These are phyloP conservation scores for Scheffersomyces titani DNA, from an alignment of 1,139 yeast species.

Conservation along the genomic window DNA sequence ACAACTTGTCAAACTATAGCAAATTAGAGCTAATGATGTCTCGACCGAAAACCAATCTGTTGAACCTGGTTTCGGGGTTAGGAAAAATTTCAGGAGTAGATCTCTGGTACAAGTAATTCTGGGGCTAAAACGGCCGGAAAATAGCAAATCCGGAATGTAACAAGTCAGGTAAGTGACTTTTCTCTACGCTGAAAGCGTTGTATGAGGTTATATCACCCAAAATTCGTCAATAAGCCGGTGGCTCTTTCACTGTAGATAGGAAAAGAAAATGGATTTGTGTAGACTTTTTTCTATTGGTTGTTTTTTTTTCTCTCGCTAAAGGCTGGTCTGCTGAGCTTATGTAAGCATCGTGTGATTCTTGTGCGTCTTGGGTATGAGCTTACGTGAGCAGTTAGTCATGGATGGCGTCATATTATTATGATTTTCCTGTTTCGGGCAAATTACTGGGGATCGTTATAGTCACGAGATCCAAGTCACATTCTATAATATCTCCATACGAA, in stretches of 20 bases:
- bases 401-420: neutral
- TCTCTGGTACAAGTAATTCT: neutral
- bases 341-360: neutral
- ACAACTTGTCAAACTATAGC: neutral
- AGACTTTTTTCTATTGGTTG: neutral
- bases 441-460: neutral
- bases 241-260: neutral
- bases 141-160: neutral
- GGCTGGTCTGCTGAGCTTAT: neutral
- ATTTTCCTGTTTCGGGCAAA: neutral
- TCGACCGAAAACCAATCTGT: neutral
- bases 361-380: neutral
- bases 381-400: neutral
- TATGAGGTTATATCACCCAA: neutral
- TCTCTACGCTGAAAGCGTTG: neutral
- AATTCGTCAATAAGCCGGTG: neutral
- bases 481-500: neutral
- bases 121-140: neutral
- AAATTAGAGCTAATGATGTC: neutral
- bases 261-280: neutral
- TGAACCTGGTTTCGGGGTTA: neutral
- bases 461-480: neutral
- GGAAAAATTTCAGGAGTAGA: neutral
- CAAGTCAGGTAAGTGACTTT: neutral
- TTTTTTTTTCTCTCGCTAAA: neutral